A percentile compares a stretch with the other conserved stretches of the same genome.
Evolutionary conservation across 148 eudicot species (phyloP).

Genomic region (Gaultheria prostrata): DNA sequence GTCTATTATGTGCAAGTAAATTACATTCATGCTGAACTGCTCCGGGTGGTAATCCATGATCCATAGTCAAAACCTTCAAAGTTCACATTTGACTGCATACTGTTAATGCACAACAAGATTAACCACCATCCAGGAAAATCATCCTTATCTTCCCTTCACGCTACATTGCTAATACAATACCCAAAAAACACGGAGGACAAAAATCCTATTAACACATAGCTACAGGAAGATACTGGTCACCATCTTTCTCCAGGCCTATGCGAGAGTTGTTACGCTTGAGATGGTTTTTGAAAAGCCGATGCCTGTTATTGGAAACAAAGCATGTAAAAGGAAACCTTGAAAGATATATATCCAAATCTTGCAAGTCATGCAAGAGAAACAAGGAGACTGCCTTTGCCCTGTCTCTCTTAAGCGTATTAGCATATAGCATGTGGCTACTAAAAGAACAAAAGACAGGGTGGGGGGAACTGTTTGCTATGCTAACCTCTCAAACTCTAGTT

Average conservation of each 20-base stretch:
- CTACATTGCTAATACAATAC: no score
- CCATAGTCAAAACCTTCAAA: neutral
- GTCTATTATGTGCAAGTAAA: neutral
- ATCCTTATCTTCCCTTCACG: neutral
- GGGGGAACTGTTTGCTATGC: slow-evolving; percentile 6
- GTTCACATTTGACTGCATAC: neutral
- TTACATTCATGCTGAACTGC: neutral
- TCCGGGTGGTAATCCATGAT: neutral
- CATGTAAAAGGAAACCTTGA: neutral
- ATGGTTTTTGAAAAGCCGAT: slow-evolving; percentile 24
- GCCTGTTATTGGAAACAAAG: slow-evolving; percentile 16
- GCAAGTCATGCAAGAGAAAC: neutral
- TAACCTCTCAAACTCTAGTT: slow-evolving; percentile 62
- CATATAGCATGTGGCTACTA: no score
- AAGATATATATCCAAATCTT: neutral
- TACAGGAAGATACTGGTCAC: neutral
- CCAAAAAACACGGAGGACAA: neutral
- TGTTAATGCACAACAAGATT: neutral
- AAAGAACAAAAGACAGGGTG: no score
- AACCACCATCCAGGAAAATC: neutral
- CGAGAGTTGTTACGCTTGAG: neutral
- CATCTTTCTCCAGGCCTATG: neutral
- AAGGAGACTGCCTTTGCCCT: no score
- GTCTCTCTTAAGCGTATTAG: no score
- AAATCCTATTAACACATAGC: neutral